Evolutionary conservation across 1,284 basidiomycete species (phyloP).

Genomic region (Tilletiaria anomala): DNA sequence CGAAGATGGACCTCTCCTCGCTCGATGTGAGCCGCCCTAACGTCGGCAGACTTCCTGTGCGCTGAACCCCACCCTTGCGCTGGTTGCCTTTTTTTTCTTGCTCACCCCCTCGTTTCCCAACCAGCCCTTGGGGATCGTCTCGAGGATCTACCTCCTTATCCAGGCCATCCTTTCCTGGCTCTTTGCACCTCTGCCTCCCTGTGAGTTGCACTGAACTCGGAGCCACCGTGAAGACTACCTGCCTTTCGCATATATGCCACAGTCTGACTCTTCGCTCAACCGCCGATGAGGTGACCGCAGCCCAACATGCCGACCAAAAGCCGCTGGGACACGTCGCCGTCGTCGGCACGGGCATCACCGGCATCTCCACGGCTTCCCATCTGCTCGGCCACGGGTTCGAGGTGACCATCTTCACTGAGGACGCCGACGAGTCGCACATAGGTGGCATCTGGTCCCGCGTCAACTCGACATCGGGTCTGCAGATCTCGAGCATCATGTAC

Average conservation of each 20-base stretch:
- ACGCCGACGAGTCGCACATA: constrained; percentile 17
- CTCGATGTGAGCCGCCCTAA: too few relatives aligned
- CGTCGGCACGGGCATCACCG: constrained; percentile 40
- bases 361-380: constrained; percentile 38
- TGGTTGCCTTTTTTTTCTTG: too few relatives aligned
- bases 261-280: not conserved
- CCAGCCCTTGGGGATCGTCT: too few relatives aligned
- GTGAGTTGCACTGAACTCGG: not conserved
- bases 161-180: constrained; percentile 4
- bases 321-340: constrained; percentile 37
- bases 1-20: too few relatives aligned
- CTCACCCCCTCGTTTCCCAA: too few relatives aligned
- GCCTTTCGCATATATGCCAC: not conserved
- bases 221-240: too few relatives aligned
- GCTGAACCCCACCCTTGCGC: too few relatives aligned
- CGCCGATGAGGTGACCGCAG: not conserved
- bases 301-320: constrained; percentile 10
- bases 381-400: constrained; percentile 36
- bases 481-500: constrained; percentile 51
- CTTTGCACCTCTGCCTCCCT: constrained; percentile 26
- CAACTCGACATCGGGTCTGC: constrained; percentile 50
- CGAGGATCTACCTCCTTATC: not conserved
- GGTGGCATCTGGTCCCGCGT: constrained; percentile 51
- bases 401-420: constrained; percentile 39
- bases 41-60: too few relatives aligned